Percentiles rank a stretch among this genome's conserved stretches.
These are phyloP conservation scores for Colletotrichum lini DNA, from an alignment of 2,329 filamentous ascomycete species.

Conservation along the genomic window DNA sequence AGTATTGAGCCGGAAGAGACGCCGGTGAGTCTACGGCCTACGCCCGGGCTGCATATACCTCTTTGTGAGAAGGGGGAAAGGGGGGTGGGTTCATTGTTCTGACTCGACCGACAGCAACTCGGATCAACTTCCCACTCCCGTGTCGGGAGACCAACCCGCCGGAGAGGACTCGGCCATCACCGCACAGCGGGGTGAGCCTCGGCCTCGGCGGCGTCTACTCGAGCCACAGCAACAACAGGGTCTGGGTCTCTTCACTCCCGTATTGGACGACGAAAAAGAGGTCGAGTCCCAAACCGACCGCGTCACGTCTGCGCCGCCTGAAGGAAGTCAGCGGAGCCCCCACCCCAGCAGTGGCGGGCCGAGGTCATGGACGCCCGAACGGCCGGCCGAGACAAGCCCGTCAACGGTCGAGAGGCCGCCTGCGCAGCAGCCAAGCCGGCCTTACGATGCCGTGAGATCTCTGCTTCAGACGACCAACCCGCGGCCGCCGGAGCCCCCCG, in stretches of 20 bases:
- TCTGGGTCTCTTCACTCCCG: neutral
- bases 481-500: slow-evolving; percentile 26
- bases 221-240: slow-evolving; percentile 2
- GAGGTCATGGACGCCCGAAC: neutral
- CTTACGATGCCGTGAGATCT: slow-evolving; percentile 32
- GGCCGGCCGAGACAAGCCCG: neutral
- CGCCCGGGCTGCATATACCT: neutral
- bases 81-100: neutral
- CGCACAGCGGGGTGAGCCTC: slow-evolving; percentile 11
- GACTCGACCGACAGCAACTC: slow-evolving; percentile 21
- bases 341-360: neutral
- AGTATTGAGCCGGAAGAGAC: slow-evolving; percentile 36
- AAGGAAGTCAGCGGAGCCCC: neutral
- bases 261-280: neutral
- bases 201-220: slow-evolving; percentile 17
- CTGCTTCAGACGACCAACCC: slow-evolving; percentile 10
- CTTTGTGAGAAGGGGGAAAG: too few relatives aligned
- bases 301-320: slow-evolving; percentile 21
- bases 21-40: slow-evolving; percentile 13
- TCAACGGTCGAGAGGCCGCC: neutral
- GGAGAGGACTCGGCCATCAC: slow-evolving; percentile 24
- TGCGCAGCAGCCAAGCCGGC: neutral
- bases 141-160: neutral
- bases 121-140: slow-evolving; percentile 22
- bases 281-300: neutral